These are phyloP conservation scores for Conidiobolus incongruus DNA, from an alignment of 371 early-diverging fungal genomes.

Conservation along the genomic window DNA sequence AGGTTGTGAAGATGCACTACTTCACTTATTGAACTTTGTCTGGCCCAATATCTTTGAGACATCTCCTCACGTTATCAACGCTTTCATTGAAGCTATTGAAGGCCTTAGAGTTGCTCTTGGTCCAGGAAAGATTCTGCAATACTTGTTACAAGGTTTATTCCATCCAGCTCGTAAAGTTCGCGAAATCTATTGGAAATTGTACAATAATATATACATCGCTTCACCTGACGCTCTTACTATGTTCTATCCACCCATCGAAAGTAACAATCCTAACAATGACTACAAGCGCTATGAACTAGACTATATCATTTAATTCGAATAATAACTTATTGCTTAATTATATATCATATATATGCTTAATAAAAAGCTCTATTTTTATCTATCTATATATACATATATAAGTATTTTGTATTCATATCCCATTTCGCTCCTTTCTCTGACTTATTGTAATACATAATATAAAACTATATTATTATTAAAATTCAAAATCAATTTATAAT, in stretches of 20 bases:
- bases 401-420: too few relatives aligned
- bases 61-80: conserved; percentile 87
- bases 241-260: conserved; percentile 72
- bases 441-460: too few relatives aligned
- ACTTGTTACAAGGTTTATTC: conserved; percentile 85
- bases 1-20: conserved; percentile 80
- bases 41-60: conserved; percentile 98
- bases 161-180: conserved; percentile 93
- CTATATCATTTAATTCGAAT: conserved; percentile 5
- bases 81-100: conserved; percentile 92
- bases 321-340: background rate
- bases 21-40: conserved; percentile 84
- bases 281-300: conserved; percentile 57
- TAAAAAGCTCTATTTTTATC: too few relatives aligned
- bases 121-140: conserved; percentile 60
- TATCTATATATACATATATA: too few relatives aligned
- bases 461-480: too few relatives aligned
- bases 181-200: conserved; percentile 94
- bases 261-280: conserved; percentile 45
- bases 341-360: too few relatives aligned
- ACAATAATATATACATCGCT: conserved; percentile 80
- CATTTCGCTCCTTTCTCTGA: too few relatives aligned
- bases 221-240: conserved; percentile 83
- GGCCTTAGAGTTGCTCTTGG: conserved; percentile 80
- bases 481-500: too few relatives aligned